Conservation (phyloP, 169 alveolate genomes). For the Pseudocohnilembus persalinus region DNA sequence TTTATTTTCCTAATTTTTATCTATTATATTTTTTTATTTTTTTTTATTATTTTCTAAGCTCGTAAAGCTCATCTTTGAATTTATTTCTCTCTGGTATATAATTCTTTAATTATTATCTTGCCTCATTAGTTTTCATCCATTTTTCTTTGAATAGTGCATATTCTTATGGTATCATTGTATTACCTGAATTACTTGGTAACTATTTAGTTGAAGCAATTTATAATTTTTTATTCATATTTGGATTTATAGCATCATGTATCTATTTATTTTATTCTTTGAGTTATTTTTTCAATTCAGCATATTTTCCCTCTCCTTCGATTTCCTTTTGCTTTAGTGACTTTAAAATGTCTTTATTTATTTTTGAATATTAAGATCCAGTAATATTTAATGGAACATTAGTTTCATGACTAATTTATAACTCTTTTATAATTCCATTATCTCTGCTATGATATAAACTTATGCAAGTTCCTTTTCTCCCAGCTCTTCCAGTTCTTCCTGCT, state of each 20-base stretch:
- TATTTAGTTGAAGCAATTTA: neutral
- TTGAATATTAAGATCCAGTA: conserved; percentile 59
- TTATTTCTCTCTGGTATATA: neutral
- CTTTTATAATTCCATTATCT: conserved; percentile 56
- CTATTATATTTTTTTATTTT: no score
- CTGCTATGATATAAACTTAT: conserved; percentile 60
- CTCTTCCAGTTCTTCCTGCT: conserved; percentile 93
- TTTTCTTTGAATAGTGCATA: no score
- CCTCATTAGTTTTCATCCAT: neutral
- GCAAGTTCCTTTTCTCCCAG: conserved; percentile 84
- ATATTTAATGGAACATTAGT: conserved; percentile 54
- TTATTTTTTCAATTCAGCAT: neutral
- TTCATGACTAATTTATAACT: conserved; percentile 57
- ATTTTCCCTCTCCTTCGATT: neutral
- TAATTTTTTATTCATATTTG: neutral
- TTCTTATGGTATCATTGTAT: neutral
- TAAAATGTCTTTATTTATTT: conserved; percentile 2
- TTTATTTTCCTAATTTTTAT: neutral
- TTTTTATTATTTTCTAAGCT: no score
- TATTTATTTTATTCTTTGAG: neutral
- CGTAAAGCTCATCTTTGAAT: neutral
- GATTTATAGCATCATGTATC: neutral
- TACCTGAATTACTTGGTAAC: no score
- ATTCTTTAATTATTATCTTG: neutral
- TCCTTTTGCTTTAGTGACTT: neutral